Base-by-base conservation (phyloP, 495 filamentous ascomycete species). In the Penicillium goetzii region DNA sequence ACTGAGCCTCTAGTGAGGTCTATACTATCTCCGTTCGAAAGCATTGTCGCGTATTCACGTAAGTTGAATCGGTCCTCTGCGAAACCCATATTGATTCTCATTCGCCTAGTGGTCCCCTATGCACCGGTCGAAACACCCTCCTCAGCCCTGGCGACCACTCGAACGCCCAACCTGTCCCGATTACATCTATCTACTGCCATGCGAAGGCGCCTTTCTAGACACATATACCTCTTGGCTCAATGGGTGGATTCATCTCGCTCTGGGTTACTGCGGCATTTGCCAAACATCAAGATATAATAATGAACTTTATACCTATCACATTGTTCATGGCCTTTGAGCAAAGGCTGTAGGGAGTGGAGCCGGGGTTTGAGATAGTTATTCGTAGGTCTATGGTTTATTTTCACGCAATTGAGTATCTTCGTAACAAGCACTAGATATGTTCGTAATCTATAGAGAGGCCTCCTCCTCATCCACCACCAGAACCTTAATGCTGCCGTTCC, bases 381-480 rank as follows among this genome's bases (percentile, higher is more conserved):
- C 1, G n/a, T 43, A 26, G 2, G 1, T 9, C 45, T 26, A 26
- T 49, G 21, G 5, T 28, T 2, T 17, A 28, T 51, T 8, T 28
- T n/a, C 47, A 0, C n/a, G 3, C 10, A 14, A 28, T 28, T 21
- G 9, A 10, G 25, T n/a, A 17, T 30, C 4, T 51, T 28, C 25
- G 47, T 51, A 36, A 12, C 21, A 21, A 17, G 52, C 45, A 49
- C 28, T 25, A 14, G 9, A 9, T 47, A 40, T 28, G 11, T 33
- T 51, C 47, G 4, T 43, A 40, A 28, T 69, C 55, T 67, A 72
- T 55, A 72, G 26, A 15, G 68, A 72, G 10, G 64, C 70, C 9
- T 83, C 78, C 28, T 73, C 59, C 30, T 85, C 81, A 65, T 88
- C 85, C 12, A 86, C 79, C 38, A 89, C 80, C 56, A 86, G 80